Conservation (phyloP, 345 rosid species). For the Xanthoceras sorbifolium region DNA sequence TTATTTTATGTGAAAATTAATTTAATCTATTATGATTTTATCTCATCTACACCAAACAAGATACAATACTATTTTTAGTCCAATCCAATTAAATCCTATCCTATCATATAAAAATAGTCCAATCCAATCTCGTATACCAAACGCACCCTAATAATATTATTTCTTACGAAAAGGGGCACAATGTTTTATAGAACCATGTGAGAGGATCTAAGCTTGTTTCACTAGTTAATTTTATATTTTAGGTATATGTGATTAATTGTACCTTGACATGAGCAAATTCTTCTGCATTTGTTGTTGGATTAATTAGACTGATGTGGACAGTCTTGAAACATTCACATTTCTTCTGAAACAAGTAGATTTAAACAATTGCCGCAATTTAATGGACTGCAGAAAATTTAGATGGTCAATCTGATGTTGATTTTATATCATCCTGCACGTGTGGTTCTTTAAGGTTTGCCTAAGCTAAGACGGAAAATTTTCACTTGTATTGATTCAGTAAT, state of each 20-base stretch:
- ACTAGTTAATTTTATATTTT: not conserved
- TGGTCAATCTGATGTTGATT: constrained; percentile 12
- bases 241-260: not conserved
- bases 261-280: not conserved
- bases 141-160: too few relatives aligned
- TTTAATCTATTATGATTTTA: too few relatives aligned
- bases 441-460: constrained; percentile 12
- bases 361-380: constrained; percentile 3
- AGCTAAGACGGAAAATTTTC: constrained; percentile 7
- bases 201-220: not conserved
- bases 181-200: not conserved
- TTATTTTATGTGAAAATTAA: too few relatives aligned
- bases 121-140: too few relatives aligned
- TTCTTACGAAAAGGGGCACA: not conserved
- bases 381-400: constrained; percentile 10
- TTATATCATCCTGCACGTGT: not conserved
- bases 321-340: not conserved
- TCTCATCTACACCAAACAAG: too few relatives aligned
- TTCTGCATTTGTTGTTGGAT: not conserved
- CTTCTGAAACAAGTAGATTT: not conserved
- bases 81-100: too few relatives aligned
- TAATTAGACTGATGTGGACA: not conserved
- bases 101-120: too few relatives aligned
- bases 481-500: constrained; percentile 26
- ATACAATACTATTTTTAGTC: too few relatives aligned